Evolutionary conservation across 257 asterid species (phyloP), one percentile per base, ranked within the genome.

Genomic region (Scutellaria galericulata): DNA sequence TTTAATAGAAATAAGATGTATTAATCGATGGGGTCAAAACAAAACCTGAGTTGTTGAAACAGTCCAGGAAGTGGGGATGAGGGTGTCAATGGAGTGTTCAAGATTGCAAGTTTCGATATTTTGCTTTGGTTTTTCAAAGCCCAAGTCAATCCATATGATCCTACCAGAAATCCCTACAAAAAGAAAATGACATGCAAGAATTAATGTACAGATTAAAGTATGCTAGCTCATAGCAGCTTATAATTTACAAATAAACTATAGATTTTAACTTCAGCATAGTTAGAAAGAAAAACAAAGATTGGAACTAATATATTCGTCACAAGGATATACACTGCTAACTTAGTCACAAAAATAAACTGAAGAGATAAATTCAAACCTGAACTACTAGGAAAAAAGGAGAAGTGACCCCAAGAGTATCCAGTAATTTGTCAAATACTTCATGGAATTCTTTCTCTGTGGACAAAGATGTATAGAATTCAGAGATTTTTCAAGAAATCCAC

Each of bases 91-190:
- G 96, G 96, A 72, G 96, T 83, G 85, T 94, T 94, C 62, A 94
- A 73, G 72, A 94, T 91, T 14, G 82, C 95, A 80, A 94, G 90
- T 84, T 91, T 94, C 54, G 86, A 85, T 72, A 94, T 75, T 82
- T 61, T 91, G 86, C 84, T 84, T 60, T 85, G 88, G 63, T 86
- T 94, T 79, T 89, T 91, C 86, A 94, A 75, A 65, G 96, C 92
- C 99, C 99, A 94, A 22, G 99, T 91, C 80, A 94, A 75, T 64
- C 99, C 99, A 70, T 94, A 94, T 18, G 99, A 94, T 73, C 97
- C 99, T 78, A 94, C 97, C 48, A 94, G 82, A 79, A 91, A 91
- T 73, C 97, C 98, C 98, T 94, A 76, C 76, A 81, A 58, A 68
- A 46, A 0, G 67, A 77, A 76, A 71, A 59, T 35, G 37, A 31